Evolutionary conservation across 345 rosid species (phyloP).

Genomic region (Hibiscus mutabilis): DNA sequence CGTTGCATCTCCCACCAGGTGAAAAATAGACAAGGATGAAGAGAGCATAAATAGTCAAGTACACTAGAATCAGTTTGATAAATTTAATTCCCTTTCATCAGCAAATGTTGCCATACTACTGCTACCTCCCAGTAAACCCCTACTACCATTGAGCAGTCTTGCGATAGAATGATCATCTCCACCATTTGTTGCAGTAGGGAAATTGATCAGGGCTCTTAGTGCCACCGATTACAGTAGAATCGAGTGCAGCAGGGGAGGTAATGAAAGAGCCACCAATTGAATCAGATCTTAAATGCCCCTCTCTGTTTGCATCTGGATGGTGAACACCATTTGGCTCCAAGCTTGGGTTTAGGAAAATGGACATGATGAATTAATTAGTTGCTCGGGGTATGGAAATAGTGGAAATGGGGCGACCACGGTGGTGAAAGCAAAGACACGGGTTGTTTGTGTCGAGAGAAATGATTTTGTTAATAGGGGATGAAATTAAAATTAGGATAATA

Average conservation of each 20-base stretch:
- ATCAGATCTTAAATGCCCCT: conserved; percentile 55
- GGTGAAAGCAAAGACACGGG: no score
- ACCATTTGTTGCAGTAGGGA: conserved; percentile 35
- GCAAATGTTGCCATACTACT: conserved; percentile 38
- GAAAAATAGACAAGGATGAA: no score
- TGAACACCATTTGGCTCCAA: conserved; percentile 65
- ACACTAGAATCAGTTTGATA: no score
- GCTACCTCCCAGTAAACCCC: conserved; percentile 29
- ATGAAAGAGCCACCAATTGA: conserved; percentile 42
- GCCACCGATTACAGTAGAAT: no score
- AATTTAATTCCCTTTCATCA: conserved; percentile 44
- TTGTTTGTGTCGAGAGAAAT: no score
- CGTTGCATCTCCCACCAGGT: conserved; percentile 29
- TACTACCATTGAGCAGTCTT: conserved; percentile 41
- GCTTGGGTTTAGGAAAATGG: background rate
- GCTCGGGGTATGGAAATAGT: no score
- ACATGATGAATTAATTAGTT: no score
- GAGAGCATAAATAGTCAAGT: no score
- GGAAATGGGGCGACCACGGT: no score
- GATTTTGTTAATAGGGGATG: no score
- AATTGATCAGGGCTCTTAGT: conserved; percentile 26
- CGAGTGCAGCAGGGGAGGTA: conserved; percentile 44
- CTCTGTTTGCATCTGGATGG: conserved; percentile 49
- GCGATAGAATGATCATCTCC: conserved; percentile 36
- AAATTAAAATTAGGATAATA: no score